Evolutionary conservation across 306 rosid genomes (phyloP).

Genomic region (Malus sieversii): DNA sequence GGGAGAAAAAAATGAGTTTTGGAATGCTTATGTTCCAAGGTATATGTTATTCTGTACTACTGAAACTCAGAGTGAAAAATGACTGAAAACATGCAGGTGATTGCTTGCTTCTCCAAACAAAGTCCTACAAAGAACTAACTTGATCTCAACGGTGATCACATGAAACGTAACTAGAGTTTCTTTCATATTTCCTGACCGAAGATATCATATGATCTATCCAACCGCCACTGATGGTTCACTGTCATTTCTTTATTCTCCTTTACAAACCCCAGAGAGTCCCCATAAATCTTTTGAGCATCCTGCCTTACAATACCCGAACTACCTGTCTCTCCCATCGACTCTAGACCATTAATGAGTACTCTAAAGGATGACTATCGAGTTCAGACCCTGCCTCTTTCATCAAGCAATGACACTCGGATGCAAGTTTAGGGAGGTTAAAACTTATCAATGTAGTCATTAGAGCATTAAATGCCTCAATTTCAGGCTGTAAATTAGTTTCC

Average conservation of each 20-base stretch:
- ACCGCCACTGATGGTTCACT: not conserved
- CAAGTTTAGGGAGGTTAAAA: constrained; percentile 15
- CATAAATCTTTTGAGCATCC: constrained; percentile 33
- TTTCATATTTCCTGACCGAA: not conserved
- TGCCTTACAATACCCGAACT: constrained; percentile 21
- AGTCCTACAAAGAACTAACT: not conserved
- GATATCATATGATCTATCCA: not conserved
- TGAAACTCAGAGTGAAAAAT: not conserved
- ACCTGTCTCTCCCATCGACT: constrained; percentile 27
- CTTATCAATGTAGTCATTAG: constrained; percentile 22
- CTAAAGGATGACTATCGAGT: constrained; percentile 36
- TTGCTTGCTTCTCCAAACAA: not conserved
- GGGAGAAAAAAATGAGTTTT: not conserved
- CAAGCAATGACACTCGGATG: constrained; percentile 33
- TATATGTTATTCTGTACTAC: not conserved
- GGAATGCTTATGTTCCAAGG: not conserved
- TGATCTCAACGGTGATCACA: not conserved
- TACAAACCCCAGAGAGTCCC: constrained; percentile 37
- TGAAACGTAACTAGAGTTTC: not conserved
- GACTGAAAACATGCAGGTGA: not conserved
- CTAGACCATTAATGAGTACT: constrained; percentile 31
- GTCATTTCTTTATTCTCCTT: constrained; percentile 29
- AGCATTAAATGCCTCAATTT: constrained; percentile 37
- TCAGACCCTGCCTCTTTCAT: constrained; percentile 40
- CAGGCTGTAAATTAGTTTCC: constrained; percentile 25